Conservation (phyloP, 805 yeast species). For the Spencermartinsiella europaea region DNA sequence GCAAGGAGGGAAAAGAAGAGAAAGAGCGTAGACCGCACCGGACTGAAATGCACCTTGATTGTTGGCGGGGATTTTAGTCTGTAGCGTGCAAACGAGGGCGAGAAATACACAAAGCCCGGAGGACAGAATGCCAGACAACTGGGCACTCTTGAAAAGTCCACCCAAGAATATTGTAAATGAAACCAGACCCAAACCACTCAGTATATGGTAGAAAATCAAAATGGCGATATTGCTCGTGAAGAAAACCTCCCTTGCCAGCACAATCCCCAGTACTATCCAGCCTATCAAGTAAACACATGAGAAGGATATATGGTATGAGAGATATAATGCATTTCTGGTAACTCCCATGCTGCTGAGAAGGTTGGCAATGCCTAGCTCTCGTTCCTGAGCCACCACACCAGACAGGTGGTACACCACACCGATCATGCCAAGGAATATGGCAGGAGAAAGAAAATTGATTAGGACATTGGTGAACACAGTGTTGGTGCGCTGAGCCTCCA, state of each 20-base stretch:
- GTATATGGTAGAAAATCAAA: constrained; percentile 28
- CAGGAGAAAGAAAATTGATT: constrained; percentile 31
- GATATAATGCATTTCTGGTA: constrained; percentile 23
- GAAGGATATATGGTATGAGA: constrained; percentile 28
- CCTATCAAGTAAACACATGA: constrained; percentile 29
- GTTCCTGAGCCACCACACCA: constrained; percentile 31
- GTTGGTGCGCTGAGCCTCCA: constrained; percentile 25
- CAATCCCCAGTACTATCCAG: constrained; percentile 31
- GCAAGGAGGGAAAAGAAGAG: constrained; percentile 33
- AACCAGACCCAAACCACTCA: constrained; percentile 30
- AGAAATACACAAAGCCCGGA: constrained; percentile 30
- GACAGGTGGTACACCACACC: constrained; percentile 34
- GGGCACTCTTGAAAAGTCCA: constrained; percentile 28
- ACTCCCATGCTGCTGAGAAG: constrained; percentile 32
- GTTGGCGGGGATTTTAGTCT: constrained; percentile 22
- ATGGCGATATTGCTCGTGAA: constrained; percentile 24
- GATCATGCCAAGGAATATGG: constrained; percentile 32
- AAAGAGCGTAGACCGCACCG: constrained; percentile 27
- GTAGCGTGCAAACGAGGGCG: constrained; percentile 31
- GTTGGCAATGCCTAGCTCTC: constrained; percentile 30
- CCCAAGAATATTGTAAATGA: constrained; percentile 31
- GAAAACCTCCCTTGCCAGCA: constrained; percentile 23
- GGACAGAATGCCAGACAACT: constrained; percentile 31
- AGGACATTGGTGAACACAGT: constrained; percentile 25
- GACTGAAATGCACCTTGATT: constrained; percentile 19